Evolutionary conservation across 768 basidiomycete species (phyloP).

Genomic region (Amanita brunnescens): DNA sequence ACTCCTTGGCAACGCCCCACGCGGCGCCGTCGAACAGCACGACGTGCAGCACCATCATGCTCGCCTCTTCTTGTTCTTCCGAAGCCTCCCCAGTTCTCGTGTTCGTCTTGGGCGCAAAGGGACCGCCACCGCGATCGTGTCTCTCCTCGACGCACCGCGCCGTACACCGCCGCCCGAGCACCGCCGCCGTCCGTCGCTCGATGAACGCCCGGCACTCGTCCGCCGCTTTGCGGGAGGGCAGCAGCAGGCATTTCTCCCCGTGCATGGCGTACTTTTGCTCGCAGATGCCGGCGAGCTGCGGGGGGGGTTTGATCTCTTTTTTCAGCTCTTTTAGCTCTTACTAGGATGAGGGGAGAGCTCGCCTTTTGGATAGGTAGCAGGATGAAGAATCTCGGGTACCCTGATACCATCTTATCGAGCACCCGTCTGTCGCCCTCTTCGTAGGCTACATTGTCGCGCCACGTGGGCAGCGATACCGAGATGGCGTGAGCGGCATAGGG

Average conservation of each 20-base stretch:
- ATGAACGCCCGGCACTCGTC: slow-evolving; percentile 72
- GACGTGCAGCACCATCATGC: slow-evolving; percentile 62
- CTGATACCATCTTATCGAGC: slow-evolving; percentile 70
- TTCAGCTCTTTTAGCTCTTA: too few species aligned
- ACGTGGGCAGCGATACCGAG: slow-evolving; percentile 90
- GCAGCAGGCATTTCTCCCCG: slow-evolving; percentile 72
- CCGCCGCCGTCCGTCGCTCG: slow-evolving; percentile 33
- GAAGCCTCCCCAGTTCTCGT: slow-evolving; percentile 18
- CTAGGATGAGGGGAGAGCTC: slow-evolving; percentile 19
- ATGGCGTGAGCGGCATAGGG: slow-evolving; percentile 80
- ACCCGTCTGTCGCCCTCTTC: slow-evolving; percentile 85
- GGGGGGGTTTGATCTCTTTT: too few species aligned
- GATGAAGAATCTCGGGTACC: slow-evolving; percentile 94
- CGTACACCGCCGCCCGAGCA: slow-evolving; percentile 19
- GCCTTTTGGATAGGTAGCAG: slow-evolving; percentile 82
- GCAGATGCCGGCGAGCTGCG: slow-evolving; percentile 70
- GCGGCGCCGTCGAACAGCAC: slow-evolving; percentile 62
- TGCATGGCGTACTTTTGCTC: slow-evolving; percentile 66
- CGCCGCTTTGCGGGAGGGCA: slow-evolving; percentile 65
- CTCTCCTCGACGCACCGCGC: slow-evolving; percentile 29
- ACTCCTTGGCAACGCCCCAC: slow-evolving; percentile 69
- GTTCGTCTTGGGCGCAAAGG: slow-evolving; percentile 11
- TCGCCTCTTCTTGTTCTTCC: slow-evolving; percentile 12
- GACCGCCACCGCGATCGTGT: neutral
- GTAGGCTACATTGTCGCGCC: slow-evolving; percentile 87